phyloP scores from a whole-genome alignment of 106 monocot species.

The Allium cepa region DNA sequence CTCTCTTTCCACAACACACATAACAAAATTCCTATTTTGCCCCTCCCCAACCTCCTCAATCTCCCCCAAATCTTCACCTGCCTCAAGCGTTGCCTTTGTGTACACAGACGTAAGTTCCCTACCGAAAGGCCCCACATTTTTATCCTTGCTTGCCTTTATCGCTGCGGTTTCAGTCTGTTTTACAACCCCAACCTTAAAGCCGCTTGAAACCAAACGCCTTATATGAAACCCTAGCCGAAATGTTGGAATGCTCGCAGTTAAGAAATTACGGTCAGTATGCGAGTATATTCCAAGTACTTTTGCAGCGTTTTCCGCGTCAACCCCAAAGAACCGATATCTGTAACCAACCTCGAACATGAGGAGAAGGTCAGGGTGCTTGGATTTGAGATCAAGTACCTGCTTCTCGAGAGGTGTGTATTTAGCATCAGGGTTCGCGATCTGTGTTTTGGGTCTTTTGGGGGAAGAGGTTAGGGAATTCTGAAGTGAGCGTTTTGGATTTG shows the following conservation, averaged over 20 bases:
- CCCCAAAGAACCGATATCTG: constrained; percentile 81
- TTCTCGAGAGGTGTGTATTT: constrained; percentile 82
- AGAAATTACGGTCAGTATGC: constrained; percentile 71
- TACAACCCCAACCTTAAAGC: constrained; percentile 93
- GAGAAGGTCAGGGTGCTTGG: constrained; percentile 68
- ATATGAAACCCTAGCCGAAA: constrained; percentile 78
- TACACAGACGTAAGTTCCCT: constrained; percentile 70
- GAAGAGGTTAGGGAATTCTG: constrained; percentile 7
- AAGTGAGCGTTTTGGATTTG: constrained; percentile 9
- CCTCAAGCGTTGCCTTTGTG: constrained; percentile 79
- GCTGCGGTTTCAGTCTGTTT: constrained; percentile 94
- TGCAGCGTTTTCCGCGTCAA: constrained; percentile 75
- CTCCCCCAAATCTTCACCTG: constrained; percentile 59
- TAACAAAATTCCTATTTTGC: constrained; percentile 44
- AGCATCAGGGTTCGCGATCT: constrained; percentile 4
- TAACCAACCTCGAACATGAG: constrained; percentile 96
- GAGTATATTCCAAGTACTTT: constrained; percentile 64
- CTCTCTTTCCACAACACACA: constrained; percentile 67
- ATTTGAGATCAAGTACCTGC: constrained; percentile 82
- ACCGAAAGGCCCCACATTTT: constrained; percentile 58
- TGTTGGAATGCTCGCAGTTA: constrained; percentile 83
- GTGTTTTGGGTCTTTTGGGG: not conserved
- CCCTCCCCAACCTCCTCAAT: constrained; percentile 20
- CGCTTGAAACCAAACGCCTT: constrained; percentile 63
- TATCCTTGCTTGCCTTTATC: constrained; percentile 73